phyloP scores from a whole-genome alignment of 192 early-diverging fungal genomes.

The Coemansia erecta region DNA sequence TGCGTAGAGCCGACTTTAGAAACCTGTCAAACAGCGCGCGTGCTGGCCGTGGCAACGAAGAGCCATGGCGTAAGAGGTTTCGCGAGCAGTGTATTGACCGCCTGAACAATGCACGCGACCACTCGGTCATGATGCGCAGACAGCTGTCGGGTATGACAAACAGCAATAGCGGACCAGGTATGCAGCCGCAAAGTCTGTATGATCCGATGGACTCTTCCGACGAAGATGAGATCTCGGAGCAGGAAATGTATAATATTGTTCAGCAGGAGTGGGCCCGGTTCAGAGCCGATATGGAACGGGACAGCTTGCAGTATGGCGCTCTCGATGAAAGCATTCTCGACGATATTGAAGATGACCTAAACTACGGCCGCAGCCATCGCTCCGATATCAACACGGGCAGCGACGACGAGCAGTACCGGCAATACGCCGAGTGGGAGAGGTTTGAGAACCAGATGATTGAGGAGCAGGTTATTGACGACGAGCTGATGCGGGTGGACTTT shows the following conservation, averaged over 20 bases:
- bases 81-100: conserved; percentile 43
- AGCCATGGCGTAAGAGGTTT: conserved; percentile 47
- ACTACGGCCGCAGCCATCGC: not conserved
- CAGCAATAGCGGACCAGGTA: not conserved
- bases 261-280: conserved; percentile 49
- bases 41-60: conserved; percentile 25
- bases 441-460: conserved; percentile 41
- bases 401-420: conserved; percentile 9
- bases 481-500: conserved; percentile 22
- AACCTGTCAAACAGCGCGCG: conserved; percentile 35
- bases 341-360: conserved; percentile 38
- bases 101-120: conserved; percentile 31
- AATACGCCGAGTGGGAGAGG: conserved; percentile 39
- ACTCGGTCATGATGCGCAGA: conserved; percentile 38
- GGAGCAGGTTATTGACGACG: conserved; percentile 37
- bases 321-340: conserved; percentile 31
- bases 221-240: conserved; percentile 21
- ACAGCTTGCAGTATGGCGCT: conserved; percentile 35
- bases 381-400: not conserved
- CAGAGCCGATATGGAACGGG: conserved; percentile 40
- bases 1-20: conserved; percentile 28
- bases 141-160: conserved; percentile 9
- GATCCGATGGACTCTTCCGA: not conserved
- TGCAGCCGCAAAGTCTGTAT: not conserved
- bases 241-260: conserved; percentile 37